Evolutionary conservation across 2,329 filamentous ascomycete genomes (phyloP).

Genomic region (Fusarium sacchari): DNA sequence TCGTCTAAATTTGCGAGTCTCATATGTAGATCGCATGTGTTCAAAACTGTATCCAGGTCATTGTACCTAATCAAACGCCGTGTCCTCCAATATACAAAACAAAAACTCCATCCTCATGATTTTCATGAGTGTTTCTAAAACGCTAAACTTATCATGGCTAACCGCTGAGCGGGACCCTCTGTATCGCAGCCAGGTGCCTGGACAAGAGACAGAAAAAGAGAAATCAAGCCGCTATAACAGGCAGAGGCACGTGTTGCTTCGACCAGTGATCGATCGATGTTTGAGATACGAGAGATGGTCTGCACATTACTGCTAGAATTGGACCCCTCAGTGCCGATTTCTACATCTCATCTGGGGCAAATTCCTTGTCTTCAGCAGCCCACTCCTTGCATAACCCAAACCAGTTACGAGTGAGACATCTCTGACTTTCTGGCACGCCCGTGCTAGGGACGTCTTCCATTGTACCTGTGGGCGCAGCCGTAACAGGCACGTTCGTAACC

Average conservation of each 20-base stretch:
- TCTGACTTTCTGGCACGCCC: conserved; percentile 41
- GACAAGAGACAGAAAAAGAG: neutral
- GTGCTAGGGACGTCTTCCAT: conserved; percentile 41
- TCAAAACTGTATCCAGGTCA: neutral
- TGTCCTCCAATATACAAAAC: conserved; percentile 4
- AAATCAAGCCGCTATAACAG: neutral
- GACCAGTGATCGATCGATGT: neutral
- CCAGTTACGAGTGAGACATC: conserved; percentile 53
- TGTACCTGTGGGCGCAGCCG: conserved; percentile 46
- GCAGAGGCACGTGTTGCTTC: neutral
- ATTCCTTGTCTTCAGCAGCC: conserved; percentile 41
- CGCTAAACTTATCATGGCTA: neutral
- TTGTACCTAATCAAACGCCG: conserved; percentile 20
- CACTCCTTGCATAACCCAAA: conserved; percentile 55
- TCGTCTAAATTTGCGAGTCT: conserved; percentile 6
- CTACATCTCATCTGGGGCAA: conserved; percentile 48
- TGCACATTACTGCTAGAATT: neutral
- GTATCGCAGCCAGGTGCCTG: neutral
- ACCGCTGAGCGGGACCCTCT: neutral
- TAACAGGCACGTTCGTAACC: conserved; percentile 42
- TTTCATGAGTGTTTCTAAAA: conserved; percentile 7
- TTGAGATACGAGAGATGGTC: neutral
- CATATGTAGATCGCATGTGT: neutral
- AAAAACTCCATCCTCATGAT: conserved; percentile 15
- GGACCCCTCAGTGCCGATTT: neutral